phyloP scores from a whole-genome alignment of 768 basidiomycete species.

The Kwoniella heveanensis region DNA sequence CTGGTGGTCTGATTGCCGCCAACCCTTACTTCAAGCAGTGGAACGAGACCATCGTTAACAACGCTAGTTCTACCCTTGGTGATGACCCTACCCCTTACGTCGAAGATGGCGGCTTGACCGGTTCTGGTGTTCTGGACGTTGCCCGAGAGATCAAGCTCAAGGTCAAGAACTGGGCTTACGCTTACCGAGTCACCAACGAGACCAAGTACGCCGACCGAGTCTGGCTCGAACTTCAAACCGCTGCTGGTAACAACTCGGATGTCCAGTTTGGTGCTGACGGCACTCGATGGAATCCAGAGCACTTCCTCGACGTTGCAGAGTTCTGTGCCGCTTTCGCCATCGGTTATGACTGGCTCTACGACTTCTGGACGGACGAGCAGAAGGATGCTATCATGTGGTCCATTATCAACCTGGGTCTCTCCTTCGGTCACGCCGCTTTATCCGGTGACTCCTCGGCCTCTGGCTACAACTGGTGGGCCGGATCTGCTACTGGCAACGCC shows the following conservation, averaged over 20 bases:
- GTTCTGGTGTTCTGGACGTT: constrained; percentile 86
- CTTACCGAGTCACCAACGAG: constrained; percentile 85
- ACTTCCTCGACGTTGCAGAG: constrained; percentile 88
- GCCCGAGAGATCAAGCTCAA: constrained; percentile 86
- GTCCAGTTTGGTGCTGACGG: constrained; percentile 66
- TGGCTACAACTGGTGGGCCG: constrained; percentile 74
- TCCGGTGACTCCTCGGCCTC: constrained; percentile 53
- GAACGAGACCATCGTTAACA: constrained; percentile 87
- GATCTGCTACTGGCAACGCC: constrained; percentile 28
- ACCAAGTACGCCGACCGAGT: constrained; percentile 86
- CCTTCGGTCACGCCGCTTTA: constrained; percentile 65
- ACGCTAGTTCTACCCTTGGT: constrained; percentile 66
- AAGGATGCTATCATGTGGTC: constrained; percentile 68
- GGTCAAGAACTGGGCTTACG: constrained; percentile 90
- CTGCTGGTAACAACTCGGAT: constrained; percentile 68
- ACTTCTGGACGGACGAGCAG: constrained; percentile 75
- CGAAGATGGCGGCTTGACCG: constrained; percentile 67
- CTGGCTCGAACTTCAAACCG: constrained; percentile 78
- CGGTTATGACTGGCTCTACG: constrained; percentile 95
- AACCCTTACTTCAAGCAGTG: constrained; percentile 85
- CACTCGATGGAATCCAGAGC: constrained; percentile 76
- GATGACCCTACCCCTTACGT: constrained; percentile 68
- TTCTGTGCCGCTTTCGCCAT: constrained; percentile 84
- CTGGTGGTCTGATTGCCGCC: constrained; percentile 66
- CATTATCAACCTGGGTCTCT: constrained; percentile 77